Conservation (phyloP, 2,329 filamentous ascomycete genomes). For the Fusarium mundagurra region DNA sequence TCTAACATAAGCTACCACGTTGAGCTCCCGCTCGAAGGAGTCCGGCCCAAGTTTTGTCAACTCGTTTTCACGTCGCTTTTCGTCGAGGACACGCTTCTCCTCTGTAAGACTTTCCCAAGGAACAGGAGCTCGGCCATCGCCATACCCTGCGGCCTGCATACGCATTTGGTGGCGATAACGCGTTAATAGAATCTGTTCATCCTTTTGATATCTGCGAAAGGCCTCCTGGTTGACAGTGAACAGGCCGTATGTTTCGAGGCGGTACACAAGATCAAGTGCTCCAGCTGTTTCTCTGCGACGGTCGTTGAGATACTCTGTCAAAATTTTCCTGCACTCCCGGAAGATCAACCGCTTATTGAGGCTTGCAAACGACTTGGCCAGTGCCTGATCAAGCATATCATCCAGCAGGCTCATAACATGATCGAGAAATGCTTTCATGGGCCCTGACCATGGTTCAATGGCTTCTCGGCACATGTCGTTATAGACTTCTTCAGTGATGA, state of each 20-base stretch:
- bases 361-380: conserved; percentile 58
- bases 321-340: conserved; percentile 54
- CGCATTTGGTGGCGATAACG: conserved; percentile 62
- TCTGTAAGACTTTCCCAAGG: conserved; percentile 59
- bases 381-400: conserved; percentile 55
- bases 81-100: conserved; percentile 58
- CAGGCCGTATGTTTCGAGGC: conserved; percentile 63
- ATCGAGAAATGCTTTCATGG: conserved; percentile 60
- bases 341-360: conserved; percentile 62
- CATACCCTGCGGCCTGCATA: conserved; percentile 53
- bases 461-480: conserved; percentile 66
- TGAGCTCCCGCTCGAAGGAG: conserved; percentile 67
- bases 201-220: conserved; percentile 56
- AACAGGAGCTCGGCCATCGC: conserved; percentile 42
- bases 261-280: conserved; percentile 57
- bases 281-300: conserved; percentile 49
- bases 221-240: conserved; percentile 66
- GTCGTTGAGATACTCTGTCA: conserved; percentile 56
- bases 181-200: conserved; percentile 57
- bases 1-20: conserved; percentile 69
- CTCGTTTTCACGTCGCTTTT: conserved; percentile 54
- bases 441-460: conserved; percentile 66
- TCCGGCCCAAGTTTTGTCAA: conserved; percentile 64
- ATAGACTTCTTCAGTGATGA: conserved; percentile 69
- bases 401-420: conserved; percentile 61